Evolutionary conservation across 352 stramenopile genomes (phyloP), one percentile per base, ranked within the genome.

Genomic region (Globisporangium megalacanthum): DNA sequence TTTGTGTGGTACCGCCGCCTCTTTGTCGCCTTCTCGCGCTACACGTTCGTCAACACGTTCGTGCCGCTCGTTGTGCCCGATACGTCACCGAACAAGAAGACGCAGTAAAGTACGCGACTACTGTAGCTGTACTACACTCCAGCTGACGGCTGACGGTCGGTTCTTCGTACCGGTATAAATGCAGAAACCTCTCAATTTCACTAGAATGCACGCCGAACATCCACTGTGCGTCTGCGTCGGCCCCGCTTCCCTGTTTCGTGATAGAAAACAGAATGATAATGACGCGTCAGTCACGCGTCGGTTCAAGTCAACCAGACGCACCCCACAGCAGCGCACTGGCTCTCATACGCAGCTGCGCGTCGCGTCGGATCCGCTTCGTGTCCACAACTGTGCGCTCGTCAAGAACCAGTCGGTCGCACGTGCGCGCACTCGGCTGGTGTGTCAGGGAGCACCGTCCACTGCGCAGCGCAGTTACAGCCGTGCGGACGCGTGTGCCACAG

Each of bases 1-100:
- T 98, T 98, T 65, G 94, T 98, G 31, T 98, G 95, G 95, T 98
- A 98, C 66, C 88, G 95, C 46, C 86, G 91, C n/a, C 74, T 98
- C 7, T 98, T 97, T 62, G 88, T 98, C n/a, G 48, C 87, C 10
- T 98, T 98, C 62, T 97, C 88, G 36, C 82, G 92, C 42, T 98
- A 98, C 67, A 98, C 93, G 15, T 98, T 97, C 67, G 79, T 97
- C 49, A 97, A 97, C 69, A 95, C 83, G 1, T 95, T 95, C 61
- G 58, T 52, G 31, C 66, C 78, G 29, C 68, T 90, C 8, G 54
- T 46, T 9, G 22, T 36, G 15, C 5, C 7, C 36, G 19, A n/a
- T 39, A 39, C 25, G 25, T 29, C 25, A 44, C 42, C 35, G 7
- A 35, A n/a, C 44, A 63, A 79, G 56, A 75, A 73, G 36, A 71